Evolutionary conservation across 148 eudicot species (phyloP).

Genomic region (Arctostaphylos glauca): DNA sequence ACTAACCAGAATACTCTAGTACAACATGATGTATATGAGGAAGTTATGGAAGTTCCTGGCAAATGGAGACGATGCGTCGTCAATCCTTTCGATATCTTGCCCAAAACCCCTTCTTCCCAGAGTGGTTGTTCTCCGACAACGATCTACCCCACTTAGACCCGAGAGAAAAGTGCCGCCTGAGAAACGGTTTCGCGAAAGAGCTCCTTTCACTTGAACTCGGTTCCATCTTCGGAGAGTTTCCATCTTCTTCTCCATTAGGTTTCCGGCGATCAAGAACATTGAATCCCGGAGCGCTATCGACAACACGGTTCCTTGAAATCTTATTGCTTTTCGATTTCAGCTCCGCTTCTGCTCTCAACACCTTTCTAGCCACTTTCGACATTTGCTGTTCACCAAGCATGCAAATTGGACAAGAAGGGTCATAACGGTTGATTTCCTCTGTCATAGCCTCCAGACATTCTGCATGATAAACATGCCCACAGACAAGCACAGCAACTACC

Average conservation of each 20-base stretch:
- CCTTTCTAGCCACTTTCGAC: slow-evolving; percentile 53
- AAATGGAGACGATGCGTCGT: slow-evolving; percentile 8
- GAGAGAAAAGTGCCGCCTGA: slow-evolving; percentile 71
- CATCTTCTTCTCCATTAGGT: slow-evolving; percentile 36
- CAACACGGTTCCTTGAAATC: slow-evolving; percentile 46
- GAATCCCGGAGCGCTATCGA: slow-evolving; percentile 31
- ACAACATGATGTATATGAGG: slow-evolving; percentile 2
- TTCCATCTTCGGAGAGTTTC: slow-evolving; percentile 42
- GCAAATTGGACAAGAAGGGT: slow-evolving; percentile 85
- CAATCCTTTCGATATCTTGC: slow-evolving; percentile 36
- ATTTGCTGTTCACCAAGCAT: slow-evolving; percentile 69
- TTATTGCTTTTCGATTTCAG: slow-evolving; percentile 46
- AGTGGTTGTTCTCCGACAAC: slow-evolving; percentile 25
- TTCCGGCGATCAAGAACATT: slow-evolving; percentile 41
- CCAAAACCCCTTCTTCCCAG: slow-evolving; percentile 47
- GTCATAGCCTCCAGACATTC: slow-evolving; percentile 85
- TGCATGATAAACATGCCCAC: slow-evolving; percentile 83
- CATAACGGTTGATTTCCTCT: slow-evolving; percentile 62
- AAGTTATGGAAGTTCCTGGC: background rate
- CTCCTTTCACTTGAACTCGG: slow-evolving; percentile 68
- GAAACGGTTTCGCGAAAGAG: slow-evolving; percentile 59
- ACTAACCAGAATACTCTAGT: background rate
- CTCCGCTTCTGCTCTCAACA: slow-evolving; percentile 56
- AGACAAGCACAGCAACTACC: slow-evolving; percentile 70
- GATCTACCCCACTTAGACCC: slow-evolving; percentile 57